Evolutionary conservation across 2,329 filamentous ascomycete genomes (phyloP).

Genomic region (Rutstroemia sydowiana): DNA sequence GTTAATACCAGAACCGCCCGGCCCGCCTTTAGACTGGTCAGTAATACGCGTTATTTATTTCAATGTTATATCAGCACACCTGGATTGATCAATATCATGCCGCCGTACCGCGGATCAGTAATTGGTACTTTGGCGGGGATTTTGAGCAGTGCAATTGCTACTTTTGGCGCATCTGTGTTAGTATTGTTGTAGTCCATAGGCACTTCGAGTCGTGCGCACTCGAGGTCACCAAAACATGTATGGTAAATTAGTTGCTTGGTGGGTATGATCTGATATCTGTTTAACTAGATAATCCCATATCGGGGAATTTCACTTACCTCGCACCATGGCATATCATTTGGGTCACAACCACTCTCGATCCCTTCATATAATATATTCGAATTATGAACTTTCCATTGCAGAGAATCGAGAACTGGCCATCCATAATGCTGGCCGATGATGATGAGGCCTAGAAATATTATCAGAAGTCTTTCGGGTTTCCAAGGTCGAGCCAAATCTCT

Average conservation of each 20-base stretch:
- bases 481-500: neutral
- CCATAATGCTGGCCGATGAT: neutral
- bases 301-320: too few species aligned
- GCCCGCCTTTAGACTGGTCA: conserved; percentile 25
- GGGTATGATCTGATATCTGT: conserved; percentile 10
- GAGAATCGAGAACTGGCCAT: neutral
- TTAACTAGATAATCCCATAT: too few species aligned
- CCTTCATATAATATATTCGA: neutral
- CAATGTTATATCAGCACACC: conserved; percentile 16
- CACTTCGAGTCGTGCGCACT: conserved; percentile 37
- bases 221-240: conserved; percentile 31
- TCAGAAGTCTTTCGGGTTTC: neutral
- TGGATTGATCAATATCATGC: conserved; percentile 34
- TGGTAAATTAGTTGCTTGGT: conserved; percentile 22
- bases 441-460: neutral
- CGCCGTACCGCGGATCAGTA: conserved; percentile 32
- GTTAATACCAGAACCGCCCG: conserved; percentile 32
- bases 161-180: conserved; percentile 22
- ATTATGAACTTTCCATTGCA: neutral
- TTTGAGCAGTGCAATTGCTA: conserved; percentile 34
- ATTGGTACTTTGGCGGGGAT: conserved; percentile 32
- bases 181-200: conserved; percentile 34
- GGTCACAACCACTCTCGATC: neutral
- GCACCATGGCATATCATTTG: neutral
- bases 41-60: neutral